Conservation (phyloP, 1,284 basidiomycete genomes). For the Exsudoporus floridanus region DNA sequence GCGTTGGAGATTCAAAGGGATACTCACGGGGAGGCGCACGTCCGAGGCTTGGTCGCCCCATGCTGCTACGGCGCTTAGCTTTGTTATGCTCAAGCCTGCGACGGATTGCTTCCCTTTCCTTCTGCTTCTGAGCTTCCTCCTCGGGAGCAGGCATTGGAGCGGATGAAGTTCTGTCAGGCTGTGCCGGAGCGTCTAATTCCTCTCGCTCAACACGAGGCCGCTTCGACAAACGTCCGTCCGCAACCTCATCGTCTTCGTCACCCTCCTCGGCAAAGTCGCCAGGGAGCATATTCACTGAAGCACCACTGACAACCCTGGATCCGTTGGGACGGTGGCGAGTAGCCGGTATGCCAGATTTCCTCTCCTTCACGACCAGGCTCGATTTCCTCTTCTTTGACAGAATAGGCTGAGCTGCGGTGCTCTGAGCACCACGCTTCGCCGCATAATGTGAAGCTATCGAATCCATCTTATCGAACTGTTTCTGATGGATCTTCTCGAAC, state of each 20-base stretch:
- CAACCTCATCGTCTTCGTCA: slow-evolving; percentile 40
- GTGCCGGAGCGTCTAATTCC: slow-evolving; percentile 24
- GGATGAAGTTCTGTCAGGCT: background rate
- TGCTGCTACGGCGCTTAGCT: slow-evolving; percentile 65
- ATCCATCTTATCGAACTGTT: slow-evolving; percentile 72
- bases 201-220: slow-evolving; percentile 40
- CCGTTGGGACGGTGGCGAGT: slow-evolving; percentile 30
- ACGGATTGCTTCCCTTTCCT: slow-evolving; percentile 58
- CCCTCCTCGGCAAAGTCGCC: slow-evolving; percentile 57
- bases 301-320: slow-evolving; percentile 38
- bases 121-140: slow-evolving; percentile 42
- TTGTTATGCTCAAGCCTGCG: slow-evolving; percentile 62
- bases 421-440: slow-evolving; percentile 41
- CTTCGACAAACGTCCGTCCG: slow-evolving; percentile 37
- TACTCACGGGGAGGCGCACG: slow-evolving; percentile 40
- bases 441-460: slow-evolving; percentile 65
- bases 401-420: slow-evolving; percentile 15
- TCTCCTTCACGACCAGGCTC: slow-evolving; percentile 43
- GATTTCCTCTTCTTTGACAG: slow-evolving; percentile 44
- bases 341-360: slow-evolving; percentile 36
- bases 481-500: slow-evolving; percentile 63
- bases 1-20: slow-evolving; percentile 1
- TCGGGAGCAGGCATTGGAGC: slow-evolving; percentile 10
- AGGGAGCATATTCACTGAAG: slow-evolving; percentile 48
- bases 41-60: slow-evolving; percentile 46